Conservation (phyloP, 345 rosid genomes). For the Dimocarpus longan region DNA sequence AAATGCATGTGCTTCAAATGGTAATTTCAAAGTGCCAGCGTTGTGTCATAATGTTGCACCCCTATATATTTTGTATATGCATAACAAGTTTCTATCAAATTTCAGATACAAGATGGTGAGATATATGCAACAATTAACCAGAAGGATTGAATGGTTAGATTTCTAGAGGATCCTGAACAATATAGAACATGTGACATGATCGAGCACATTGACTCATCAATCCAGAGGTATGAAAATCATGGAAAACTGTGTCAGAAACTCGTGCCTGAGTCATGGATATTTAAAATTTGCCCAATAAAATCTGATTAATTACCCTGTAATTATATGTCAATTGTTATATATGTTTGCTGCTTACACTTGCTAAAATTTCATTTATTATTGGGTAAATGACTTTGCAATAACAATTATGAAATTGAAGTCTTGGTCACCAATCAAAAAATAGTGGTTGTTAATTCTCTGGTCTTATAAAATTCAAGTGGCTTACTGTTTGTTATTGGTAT, state of each 20-base stretch:
- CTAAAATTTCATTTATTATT: background rate
- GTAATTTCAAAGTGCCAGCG: slow-evolving; percentile 39
- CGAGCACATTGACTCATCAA: slow-evolving; percentile 75
- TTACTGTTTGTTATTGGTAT: background rate
- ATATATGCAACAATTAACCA: slow-evolving; percentile 96
- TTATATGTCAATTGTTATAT: background rate
- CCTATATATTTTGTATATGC: background rate
- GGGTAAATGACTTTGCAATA: background rate
- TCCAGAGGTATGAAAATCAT: slow-evolving; percentile 65
- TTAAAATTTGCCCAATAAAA: background rate
- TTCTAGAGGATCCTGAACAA: slow-evolving; percentile 96
- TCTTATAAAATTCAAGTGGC: background rate
- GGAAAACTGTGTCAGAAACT: too few relatives aligned
- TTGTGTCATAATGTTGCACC: slow-evolving; percentile 14
- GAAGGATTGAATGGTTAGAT: slow-evolving; percentile 99
- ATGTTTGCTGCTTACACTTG: background rate
- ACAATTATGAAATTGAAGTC: background rate
- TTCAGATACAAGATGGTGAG: slow-evolving; percentile 94
- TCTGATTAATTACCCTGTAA: background rate
- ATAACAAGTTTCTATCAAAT: slow-evolving; percentile 19
- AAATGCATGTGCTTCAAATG: slow-evolving; percentile 99
- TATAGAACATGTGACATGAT: slow-evolving; percentile 90
- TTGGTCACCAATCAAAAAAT: background rate
- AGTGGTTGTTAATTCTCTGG: background rate
- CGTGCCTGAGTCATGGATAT: background rate